These are phyloP conservation scores for Serpula lacrymans DNA, from an alignment of 768 basidiomycete genomes.

Conservation along the genomic window DNA sequence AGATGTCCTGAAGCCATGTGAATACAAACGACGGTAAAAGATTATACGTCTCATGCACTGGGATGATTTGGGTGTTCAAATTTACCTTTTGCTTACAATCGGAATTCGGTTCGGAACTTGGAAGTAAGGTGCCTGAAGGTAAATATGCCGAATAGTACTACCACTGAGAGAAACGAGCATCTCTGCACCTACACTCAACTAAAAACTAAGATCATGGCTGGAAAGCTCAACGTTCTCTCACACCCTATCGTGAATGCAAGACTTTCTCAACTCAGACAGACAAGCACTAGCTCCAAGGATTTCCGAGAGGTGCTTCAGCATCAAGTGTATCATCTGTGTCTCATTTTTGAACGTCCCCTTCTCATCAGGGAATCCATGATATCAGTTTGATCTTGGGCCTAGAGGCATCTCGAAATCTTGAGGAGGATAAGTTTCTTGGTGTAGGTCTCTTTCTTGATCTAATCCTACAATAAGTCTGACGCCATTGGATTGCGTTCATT, in stretches of 20 bases:
- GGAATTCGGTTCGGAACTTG: background rate
- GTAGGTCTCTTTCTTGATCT: slow-evolving; percentile 38
- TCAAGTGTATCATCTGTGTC: background rate
- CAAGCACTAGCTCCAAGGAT: slow-evolving; percentile 61
- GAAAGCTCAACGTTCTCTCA: slow-evolving; percentile 49
- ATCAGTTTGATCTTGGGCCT: slow-evolving; percentile 79
- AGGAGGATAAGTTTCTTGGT: slow-evolving; percentile 58
- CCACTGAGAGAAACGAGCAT: background rate
- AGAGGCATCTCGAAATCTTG: slow-evolving; percentile 71
- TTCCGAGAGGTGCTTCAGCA: slow-evolving; percentile 65
- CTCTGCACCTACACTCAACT: slow-evolving; percentile 1
- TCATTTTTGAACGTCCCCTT: background rate
- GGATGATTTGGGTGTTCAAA: background rate
- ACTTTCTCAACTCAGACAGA: slow-evolving; percentile 65
- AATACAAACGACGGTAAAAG: slow-evolving; percentile 84
- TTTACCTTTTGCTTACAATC: background rate
- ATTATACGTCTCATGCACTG: background rate
- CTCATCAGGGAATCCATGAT: slow-evolving; percentile 60
- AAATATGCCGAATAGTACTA: background rate
- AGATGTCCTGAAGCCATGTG: slow-evolving; percentile 76
- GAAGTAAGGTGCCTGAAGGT: background rate
- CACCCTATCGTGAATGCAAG: slow-evolving; percentile 76
- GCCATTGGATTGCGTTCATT: slow-evolving; percentile 1
- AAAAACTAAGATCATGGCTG: slow-evolving; percentile 22
- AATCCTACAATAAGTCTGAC: too few species aligned